Percentiles rank a stretch among this genome's conserved stretches.
Conservation (phyloP, 805 yeast species). For the Priceomyces melissophilus region DNA sequence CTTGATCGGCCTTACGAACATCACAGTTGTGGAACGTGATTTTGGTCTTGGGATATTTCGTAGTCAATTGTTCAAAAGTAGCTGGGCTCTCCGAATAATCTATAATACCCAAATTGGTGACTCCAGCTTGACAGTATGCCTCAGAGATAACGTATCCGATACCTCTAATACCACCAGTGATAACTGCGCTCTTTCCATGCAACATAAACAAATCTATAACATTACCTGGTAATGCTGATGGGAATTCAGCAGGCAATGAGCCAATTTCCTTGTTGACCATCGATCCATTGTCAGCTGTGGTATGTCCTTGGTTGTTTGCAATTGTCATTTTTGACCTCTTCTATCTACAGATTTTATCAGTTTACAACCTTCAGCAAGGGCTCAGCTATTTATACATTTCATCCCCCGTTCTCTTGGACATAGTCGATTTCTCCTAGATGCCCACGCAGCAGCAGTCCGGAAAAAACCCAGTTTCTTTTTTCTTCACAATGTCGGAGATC, state of each 20-base stretch:
- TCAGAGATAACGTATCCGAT: constrained; percentile 35
- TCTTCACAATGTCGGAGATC: no score
- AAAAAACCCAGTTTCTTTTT: no score
- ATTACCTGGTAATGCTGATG: constrained; percentile 22
- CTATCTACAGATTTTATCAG: not conserved
- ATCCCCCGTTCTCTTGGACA: no score
- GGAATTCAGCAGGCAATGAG: constrained; percentile 34
- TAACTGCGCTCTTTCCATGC: constrained; percentile 29
- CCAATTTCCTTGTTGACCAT: constrained; percentile 36
- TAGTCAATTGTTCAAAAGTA: constrained; percentile 22
- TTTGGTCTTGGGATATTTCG: constrained; percentile 28
- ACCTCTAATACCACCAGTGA: constrained; percentile 40
- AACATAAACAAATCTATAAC: constrained; percentile 29
- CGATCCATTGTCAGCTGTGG: constrained; percentile 8
- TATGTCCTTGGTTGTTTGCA: not conserved
- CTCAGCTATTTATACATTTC: no score
- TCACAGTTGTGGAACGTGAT: constrained; percentile 34
- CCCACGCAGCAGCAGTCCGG: no score
- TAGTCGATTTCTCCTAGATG: no score
- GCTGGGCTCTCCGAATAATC: constrained; percentile 34
- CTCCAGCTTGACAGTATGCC: constrained; percentile 37
- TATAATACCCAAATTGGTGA: constrained; percentile 35
- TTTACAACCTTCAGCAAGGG: no score
- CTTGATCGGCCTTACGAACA: constrained; percentile 38
- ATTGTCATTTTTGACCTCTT: not conserved